A percentile compares a stretch with the other conserved stretches of the same genome.
These are phyloP conservation scores for Cyclospora cayetanensis DNA, from an alignment of 169 alveolate species.

Conservation along the genomic window DNA sequence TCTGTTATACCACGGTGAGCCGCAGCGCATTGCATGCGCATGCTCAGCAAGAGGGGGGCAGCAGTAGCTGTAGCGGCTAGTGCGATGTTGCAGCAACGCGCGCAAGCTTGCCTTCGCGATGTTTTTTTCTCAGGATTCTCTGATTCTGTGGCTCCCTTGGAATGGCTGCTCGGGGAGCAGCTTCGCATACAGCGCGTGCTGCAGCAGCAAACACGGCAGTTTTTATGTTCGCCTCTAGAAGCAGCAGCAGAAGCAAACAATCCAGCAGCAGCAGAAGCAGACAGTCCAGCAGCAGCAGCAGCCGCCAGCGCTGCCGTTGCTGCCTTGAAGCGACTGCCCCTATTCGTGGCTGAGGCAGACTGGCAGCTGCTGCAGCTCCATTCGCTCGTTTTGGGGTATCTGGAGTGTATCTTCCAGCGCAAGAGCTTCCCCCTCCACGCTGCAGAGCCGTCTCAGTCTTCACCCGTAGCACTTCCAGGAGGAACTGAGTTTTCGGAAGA, in stretches of 20 bases:
- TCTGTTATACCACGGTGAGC: conserved; percentile 27
- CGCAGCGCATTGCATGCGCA: no score
- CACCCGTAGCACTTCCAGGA: background rate
- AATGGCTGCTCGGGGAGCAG: conserved; percentile 57
- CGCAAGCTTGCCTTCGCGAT: no score
- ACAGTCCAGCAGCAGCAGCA: conserved; percentile 25
- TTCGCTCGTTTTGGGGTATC: background rate
- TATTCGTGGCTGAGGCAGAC: conserved; percentile 30
- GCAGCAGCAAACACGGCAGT: conserved; percentile 53
- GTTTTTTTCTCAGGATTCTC: background rate
- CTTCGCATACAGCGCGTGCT: conserved; percentile 55
- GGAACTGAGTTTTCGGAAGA: background rate
- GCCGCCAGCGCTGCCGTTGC: conserved; percentile 40
- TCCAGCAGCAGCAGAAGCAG: background rate
- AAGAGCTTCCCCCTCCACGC: background rate
- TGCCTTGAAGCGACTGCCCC: background rate
- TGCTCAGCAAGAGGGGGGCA: no score
- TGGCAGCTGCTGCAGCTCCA: conserved; percentile 57
- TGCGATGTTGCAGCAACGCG: background rate
- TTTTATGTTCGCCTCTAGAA: background rate
- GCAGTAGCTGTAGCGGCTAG: background rate
- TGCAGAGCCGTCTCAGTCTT: background rate
- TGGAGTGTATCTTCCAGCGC: background rate
- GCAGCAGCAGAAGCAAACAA: no score
- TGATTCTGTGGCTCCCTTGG: conserved; percentile 26